A percentile compares a stretch with the other conserved stretches of the same genome.
Conservation (phyloP, 2,329 filamentous ascomycete genomes). For the Colletotrichum ledebouriae region DNA sequence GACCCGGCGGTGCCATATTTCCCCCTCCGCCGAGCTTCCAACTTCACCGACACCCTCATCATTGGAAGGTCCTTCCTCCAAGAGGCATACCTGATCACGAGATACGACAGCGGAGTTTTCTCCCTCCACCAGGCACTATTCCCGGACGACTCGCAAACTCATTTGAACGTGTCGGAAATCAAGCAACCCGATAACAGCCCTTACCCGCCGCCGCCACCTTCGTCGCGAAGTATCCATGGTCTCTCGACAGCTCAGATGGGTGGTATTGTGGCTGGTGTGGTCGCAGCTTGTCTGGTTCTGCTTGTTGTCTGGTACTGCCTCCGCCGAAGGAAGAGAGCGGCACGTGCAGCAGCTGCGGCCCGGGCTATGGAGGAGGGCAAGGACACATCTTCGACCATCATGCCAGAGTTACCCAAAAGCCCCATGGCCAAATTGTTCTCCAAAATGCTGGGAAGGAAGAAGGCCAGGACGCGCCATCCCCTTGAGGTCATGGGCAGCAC, state of each 20-base stretch:
- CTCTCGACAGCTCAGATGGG: slow-evolving; percentile 58
- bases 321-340: slow-evolving; percentile 52
- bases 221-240: slow-evolving; percentile 40
- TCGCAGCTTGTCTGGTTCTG: slow-evolving; percentile 49
- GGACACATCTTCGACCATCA: slow-evolving; percentile 52
- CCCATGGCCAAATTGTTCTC: slow-evolving; percentile 59
- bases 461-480: slow-evolving; percentile 45
- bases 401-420: slow-evolving; percentile 52
- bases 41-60: slow-evolving; percentile 63
- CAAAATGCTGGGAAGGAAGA: slow-evolving; percentile 56
- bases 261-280: slow-evolving; percentile 61
- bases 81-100: slow-evolving; percentile 72
- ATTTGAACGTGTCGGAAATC: slow-evolving; percentile 59
- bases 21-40: slow-evolving; percentile 69
- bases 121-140: slow-evolving; percentile 69
- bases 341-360: slow-evolving; percentile 44
- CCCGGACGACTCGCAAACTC: slow-evolving; percentile 57
- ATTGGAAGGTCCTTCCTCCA: slow-evolving; percentile 79
- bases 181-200: slow-evolving; percentile 60
- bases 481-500: slow-evolving; percentile 49
- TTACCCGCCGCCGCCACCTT: slow-evolving; percentile 57
- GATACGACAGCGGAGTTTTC: slow-evolving; percentile 67
- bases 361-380: slow-evolving; percentile 51
- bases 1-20: slow-evolving; percentile 71
- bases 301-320: slow-evolving; percentile 50